Evolutionary conservation across 2,329 filamentous ascomycete genomes (phyloP).

Genomic region (Diplodia sapinea): DNA sequence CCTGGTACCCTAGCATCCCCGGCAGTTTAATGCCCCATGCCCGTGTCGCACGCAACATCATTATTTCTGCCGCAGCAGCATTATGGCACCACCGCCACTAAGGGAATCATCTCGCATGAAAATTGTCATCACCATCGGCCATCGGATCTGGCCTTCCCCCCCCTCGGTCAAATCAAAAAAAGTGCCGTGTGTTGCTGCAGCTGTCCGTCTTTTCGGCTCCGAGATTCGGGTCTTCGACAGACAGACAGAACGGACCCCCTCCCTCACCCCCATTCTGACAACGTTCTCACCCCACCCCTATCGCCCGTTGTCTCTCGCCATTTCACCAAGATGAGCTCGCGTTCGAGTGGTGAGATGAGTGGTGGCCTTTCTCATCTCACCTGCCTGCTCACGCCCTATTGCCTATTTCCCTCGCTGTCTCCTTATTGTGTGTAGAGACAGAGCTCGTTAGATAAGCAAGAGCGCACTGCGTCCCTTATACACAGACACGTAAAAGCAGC

Average conservation of each 20-base stretch:
- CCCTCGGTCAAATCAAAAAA: neutral
- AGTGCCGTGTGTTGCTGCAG: neutral
- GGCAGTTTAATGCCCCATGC: no score
- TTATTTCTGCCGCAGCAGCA: no score
- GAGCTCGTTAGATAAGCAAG: no score
- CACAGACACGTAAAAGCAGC: neutral
- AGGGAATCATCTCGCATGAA: constrained; percentile 5
- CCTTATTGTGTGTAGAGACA: no score
- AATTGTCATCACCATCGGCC: neutral
- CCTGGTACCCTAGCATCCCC: no score
- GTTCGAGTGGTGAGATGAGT: neutral
- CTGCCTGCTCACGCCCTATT: neutral
- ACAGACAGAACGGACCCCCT: neutral
- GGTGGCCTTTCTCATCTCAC: neutral
- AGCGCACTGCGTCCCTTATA: no score
- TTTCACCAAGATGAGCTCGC: no score
- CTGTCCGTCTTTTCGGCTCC: neutral
- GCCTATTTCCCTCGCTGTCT: neutral
- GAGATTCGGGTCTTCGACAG: constrained; percentile 1
- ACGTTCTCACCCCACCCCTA: neutral
- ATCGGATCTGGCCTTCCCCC: neutral
- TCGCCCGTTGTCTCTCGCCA: neutral
- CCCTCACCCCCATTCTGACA: no score
- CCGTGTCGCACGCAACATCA: no score
- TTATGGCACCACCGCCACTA: no score